Evolutionary conservation across 1,284 basidiomycete species (phyloP).

Genomic region (Phellinidium pouzarii): DNA sequence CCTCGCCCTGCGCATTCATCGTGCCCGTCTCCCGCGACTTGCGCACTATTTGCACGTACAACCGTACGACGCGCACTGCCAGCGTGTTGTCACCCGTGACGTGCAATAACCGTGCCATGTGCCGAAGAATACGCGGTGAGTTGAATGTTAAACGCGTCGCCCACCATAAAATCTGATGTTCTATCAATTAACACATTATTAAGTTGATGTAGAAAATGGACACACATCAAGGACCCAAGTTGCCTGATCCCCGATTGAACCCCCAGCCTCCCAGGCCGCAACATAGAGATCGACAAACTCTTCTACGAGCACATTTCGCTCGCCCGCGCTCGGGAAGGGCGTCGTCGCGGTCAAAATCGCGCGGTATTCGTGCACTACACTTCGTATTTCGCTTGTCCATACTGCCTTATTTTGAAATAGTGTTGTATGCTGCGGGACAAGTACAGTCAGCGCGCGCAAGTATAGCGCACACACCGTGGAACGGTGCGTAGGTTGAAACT

Average conservation of each 20-base stretch:
- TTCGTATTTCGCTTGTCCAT: conserved; percentile 62
- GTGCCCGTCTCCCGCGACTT: conserved; percentile 63
- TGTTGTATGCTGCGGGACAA: conserved; percentile 31
- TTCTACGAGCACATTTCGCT: conserved; percentile 74
- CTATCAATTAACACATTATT: conserved; percentile 13
- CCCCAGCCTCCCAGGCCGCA: conserved; percentile 72
- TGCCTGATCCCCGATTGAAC: conserved; percentile 49
- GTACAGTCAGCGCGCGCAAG: conserved; percentile 60
- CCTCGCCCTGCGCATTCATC: conserved; percentile 21
- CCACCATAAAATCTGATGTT: conserved; percentile 77
- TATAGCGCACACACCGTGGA: conserved; percentile 64
- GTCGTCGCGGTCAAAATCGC: conserved; percentile 62
- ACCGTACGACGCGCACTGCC: conserved; percentile 67
- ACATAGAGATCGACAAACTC: conserved; percentile 81
- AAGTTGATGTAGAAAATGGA: conserved; percentile 20
- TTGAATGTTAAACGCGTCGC: conserved; percentile 89
- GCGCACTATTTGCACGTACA: conserved; percentile 81
- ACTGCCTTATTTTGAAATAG: conserved; percentile 33
- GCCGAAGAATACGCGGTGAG: conserved; percentile 75
- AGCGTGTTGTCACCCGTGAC: conserved; percentile 58
- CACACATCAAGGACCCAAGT: conserved; percentile 72
- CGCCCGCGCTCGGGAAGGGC: conserved; percentile 78
- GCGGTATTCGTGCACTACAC: conserved; percentile 63
- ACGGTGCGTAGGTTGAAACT: conserved; percentile 68
- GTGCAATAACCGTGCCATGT: conserved; percentile 70